Conservation (phyloP, 2,329 filamentous ascomycete genomes). For the Paecilomyces dactylethromorphus region DNA sequence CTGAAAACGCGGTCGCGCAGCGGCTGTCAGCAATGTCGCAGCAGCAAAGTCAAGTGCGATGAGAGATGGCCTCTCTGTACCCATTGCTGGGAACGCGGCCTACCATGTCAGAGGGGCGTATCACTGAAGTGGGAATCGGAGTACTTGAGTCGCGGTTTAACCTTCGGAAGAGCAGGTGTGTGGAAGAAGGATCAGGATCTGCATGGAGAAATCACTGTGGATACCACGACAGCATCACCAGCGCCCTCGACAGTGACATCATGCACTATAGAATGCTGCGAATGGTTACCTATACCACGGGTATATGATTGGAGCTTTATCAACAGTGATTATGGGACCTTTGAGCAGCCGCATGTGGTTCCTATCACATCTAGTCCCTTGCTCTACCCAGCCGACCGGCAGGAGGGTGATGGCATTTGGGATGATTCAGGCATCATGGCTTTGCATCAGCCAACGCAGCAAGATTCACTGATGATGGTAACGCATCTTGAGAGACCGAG, state of each 20-base stretch:
- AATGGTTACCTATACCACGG: conserved; percentile 13
- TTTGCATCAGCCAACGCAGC: background rate
- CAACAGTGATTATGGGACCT: conserved; percentile 22
- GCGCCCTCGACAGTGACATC: conserved; percentile 12
- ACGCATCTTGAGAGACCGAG: background rate
- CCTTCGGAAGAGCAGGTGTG: conserved; percentile 37
- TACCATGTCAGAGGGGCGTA: conserved; percentile 9
- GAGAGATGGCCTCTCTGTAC: conserved; percentile 13
- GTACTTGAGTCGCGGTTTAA: conserved; percentile 33
- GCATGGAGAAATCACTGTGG: conserved; percentile 10
- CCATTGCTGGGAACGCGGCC: conserved; percentile 11
- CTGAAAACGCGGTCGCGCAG: background rate
- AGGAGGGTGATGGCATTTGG: conserved; percentile 9
- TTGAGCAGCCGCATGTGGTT: conserved; percentile 19
- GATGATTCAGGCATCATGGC: conserved; percentile 1
- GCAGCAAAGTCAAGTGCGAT: conserved; percentile 16
- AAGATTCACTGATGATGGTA: background rate
- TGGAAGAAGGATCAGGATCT: conserved; percentile 27
- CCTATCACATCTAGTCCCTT: conserved; percentile 10
- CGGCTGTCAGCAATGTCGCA: conserved; percentile 9
- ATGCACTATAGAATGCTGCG: background rate
- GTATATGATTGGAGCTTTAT: conserved; percentile 26
- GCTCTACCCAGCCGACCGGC: conserved; percentile 12
- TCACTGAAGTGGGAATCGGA: conserved; percentile 33
- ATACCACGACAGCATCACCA: conserved; percentile 2